Percentiles rank a stretch among this genome's conserved stretches.
These are phyloP conservation scores for Colletotrichum sp. DNA, from an alignment of 2,329 filamentous ascomycete species.

Conservation along the genomic window DNA sequence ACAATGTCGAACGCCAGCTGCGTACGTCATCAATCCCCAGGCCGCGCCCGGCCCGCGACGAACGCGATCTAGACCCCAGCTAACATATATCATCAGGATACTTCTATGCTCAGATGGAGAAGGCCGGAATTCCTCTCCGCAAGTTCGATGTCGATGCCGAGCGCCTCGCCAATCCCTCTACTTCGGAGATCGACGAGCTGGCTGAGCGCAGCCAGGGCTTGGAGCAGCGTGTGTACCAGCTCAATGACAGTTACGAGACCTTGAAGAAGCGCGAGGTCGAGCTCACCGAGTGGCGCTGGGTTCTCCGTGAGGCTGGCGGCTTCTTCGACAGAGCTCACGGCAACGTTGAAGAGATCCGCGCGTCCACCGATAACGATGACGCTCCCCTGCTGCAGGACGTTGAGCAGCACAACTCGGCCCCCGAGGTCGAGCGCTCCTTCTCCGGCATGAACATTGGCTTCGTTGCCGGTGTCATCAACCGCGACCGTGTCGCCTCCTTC, in stretches of 20 bases:
- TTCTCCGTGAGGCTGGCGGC: conserved; percentile 91
- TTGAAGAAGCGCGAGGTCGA: conserved; percentile 98
- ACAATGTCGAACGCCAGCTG: conserved; percentile 97
- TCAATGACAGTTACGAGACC: conserved; percentile 98
- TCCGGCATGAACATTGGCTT: conserved; percentile 99
- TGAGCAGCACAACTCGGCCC: conserved; percentile 75
- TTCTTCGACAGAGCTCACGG: conserved; percentile 98
- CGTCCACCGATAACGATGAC: conserved; percentile 88
- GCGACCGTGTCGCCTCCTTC: conserved; percentile 92
- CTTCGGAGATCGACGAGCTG: conserved; percentile 95
- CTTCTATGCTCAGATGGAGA: conserved; percentile 96
- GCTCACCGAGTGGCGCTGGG: conserved; percentile 98
- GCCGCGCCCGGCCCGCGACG: not conserved
- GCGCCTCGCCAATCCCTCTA: conserved; percentile 84
- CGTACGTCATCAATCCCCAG: conserved; percentile 62
- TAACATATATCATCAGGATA: conserved; percentile 68
- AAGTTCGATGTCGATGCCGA: conserved; percentile 92
- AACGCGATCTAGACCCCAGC: conserved; percentile 12
- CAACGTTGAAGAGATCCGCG: conserved; percentile 94
- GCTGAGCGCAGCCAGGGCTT: conserved; percentile 90
- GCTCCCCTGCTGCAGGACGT: conserved; percentile 92
- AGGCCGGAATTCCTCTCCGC: conserved; percentile 82
- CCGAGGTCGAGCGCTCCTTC: conserved; percentile 83
- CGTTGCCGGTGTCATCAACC: conserved; percentile 91
- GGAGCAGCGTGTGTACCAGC: conserved; percentile 86